These are phyloP conservation scores for Cyclotella atomus DNA, from an alignment of 108 stramenopile genomes.

Conservation along the genomic window DNA sequence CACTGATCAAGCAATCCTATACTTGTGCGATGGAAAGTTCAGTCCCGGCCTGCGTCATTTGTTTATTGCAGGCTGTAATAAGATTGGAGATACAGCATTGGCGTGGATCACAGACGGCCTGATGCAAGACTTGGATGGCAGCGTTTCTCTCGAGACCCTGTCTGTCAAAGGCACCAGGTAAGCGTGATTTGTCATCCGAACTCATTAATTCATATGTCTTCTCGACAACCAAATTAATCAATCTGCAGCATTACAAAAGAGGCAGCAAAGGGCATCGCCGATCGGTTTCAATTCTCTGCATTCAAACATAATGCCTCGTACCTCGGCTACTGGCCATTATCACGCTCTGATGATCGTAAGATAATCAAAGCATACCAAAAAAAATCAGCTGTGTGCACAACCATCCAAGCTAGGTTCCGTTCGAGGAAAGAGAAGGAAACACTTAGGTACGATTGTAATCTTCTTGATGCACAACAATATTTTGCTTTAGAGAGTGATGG, in stretches of 20 bases:
- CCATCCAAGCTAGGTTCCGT: constrained; percentile 43
- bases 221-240: too few relatives aligned
- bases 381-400: constrained; percentile 26
- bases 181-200: too few relatives aligned
- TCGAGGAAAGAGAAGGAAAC: constrained; percentile 39
- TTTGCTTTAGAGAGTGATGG: too few relatives aligned
- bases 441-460: not conserved
- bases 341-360: constrained; percentile 44
- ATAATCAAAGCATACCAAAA: constrained; percentile 45
- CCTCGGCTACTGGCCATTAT: constrained; percentile 48
- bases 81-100: constrained; percentile 45
- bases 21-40: constrained; percentile 37
- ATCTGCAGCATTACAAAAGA: constrained; percentile 14
- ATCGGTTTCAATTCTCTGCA: constrained; percentile 37
- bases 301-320: constrained; percentile 33
- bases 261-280: constrained; percentile 33
- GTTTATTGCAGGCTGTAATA: constrained; percentile 38
- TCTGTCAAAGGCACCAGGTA: constrained; percentile 50
- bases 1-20: constrained; percentile 41
- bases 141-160: constrained; percentile 44
- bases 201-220: too few relatives aligned
- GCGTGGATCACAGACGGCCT: constrained; percentile 58
- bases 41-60: constrained; percentile 47
- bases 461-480: not conserved
- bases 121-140: constrained; percentile 21